Base-by-base conservation (phyloP, 2,329 filamentous ascomycete species). In the Anisogramma anomala region DNA sequence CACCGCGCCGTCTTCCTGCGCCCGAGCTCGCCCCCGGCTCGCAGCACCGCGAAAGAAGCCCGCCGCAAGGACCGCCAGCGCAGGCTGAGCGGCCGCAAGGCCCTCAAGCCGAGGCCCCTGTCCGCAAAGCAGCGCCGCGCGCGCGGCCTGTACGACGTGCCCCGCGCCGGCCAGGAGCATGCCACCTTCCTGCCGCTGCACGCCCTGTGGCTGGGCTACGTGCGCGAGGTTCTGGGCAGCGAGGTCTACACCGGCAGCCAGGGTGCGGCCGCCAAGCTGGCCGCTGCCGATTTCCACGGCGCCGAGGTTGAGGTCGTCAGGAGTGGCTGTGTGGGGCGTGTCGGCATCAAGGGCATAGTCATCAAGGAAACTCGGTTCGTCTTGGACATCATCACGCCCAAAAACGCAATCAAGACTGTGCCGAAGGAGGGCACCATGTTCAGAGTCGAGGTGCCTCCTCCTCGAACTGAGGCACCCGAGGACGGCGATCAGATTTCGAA, bases 371-470 rank as follows among this genome's bases (percentile, higher is more conserved):
- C 83, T 38, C 86, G 82, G 57, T 89, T 83, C 54, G 80, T 82
- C 1, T 84, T 96, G 60, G 84, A 94, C 58, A 64, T 98, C 47
- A 72, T 96, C 28, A 94, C 85, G 3, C 67, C 61, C 53, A 71
- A 69, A 50, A 72, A 88, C 61, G 66, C 71, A 50, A 54, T 91
- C 32, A 94, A 91, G 65, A 68, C 77, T 30, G 69, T 96, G 42
- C 89, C 91, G 3, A 98, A 98, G 58, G 87, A 94, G 57, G 81
- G 87, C 28, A 89, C 87, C 0, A 69, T 89, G 14, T 96, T 98
- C 53, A 73, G 78, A 15, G 77, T 96, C 49, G 70, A 76, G 48
- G 68, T 96, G 8, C 76, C 80, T 1, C 57, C 70, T 13, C 57
- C 55, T 4, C n/a, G n/a, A n/a, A 50, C 13, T 9, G 6, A 43